Evolutionary conservation across 257 asterid genomes (phyloP).

Genomic region (Nicotiana knightiana): DNA sequence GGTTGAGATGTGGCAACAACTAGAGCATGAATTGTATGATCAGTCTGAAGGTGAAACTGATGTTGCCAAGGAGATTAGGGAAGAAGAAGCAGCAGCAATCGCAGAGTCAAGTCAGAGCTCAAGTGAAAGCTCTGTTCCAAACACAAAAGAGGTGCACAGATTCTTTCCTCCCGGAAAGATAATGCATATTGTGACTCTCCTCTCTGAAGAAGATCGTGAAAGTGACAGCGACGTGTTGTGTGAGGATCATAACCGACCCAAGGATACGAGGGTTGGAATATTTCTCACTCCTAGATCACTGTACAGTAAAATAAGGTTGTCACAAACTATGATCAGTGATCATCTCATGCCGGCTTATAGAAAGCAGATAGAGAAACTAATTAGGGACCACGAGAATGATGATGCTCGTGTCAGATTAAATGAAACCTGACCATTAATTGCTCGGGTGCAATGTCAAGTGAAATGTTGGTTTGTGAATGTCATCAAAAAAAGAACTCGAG

Average conservation of each 20-base stretch:
- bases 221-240: constrained; percentile 15
- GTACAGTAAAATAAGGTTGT: constrained; percentile 79
- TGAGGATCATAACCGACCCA: constrained; percentile 21
- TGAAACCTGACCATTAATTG: neutral
- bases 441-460: neutral
- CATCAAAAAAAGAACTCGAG: neutral
- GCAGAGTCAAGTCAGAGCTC: constrained; percentile 55
- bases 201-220: constrained; percentile 32
- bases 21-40: constrained; percentile 82
- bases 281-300: constrained; percentile 68
- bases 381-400: constrained; percentile 50
- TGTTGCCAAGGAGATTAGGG: constrained; percentile 60
- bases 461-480: neutral
- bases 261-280: constrained; percentile 49
- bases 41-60: constrained; percentile 38
- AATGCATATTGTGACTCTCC: constrained; percentile 79
- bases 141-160: constrained; percentile 77
- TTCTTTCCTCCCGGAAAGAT: constrained; percentile 87
- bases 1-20: constrained; percentile 90
- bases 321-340: constrained; percentile 87
- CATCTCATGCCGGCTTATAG: constrained; percentile 95
- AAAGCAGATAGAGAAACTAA: constrained; percentile 72
- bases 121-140: constrained; percentile 39
- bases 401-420: constrained; percentile 13
- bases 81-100: constrained; percentile 75